Base-by-base conservation (phyloP, 2,329 filamentous ascomycete genomes). In the Fusarium bulbicola region DNA sequence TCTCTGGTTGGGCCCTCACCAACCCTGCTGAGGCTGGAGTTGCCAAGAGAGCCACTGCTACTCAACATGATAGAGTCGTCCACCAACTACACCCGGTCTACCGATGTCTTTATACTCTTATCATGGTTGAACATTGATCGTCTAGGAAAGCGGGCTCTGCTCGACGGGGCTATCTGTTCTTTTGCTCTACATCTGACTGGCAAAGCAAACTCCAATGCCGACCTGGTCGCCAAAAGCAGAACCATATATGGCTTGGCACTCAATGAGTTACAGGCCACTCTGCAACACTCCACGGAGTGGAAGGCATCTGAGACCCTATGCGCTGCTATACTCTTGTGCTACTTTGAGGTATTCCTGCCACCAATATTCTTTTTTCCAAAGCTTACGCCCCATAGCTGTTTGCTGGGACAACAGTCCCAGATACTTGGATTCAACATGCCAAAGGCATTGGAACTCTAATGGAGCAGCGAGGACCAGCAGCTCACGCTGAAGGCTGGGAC, bases 221-320 rank as follows among this genome's bases (percentile, higher is more conserved):
- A 54, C n/a, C 64, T 82, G 21, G 47, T 84, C n/a, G 75, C 76
- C 26, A 76, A 78, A 59, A 84, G 83, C 62, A 78, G 82, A 24
- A 75, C 77, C 21, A 71, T 84, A n/a, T 85, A 85, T 63, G 82
- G 80, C 20, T 76, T 79, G 68, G 79, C 82, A 34, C 75, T 85
- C 43, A 68, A 54, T 15, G 78, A 78, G 32, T 75, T 85, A 50
- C 83, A 84, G 63, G 62, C 59, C 28, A 79, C 81, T 13, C 73
- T 85, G 47, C 76, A 79, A 60, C 83, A 85, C 68, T 76, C 80
- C 4, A 71, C 70, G 21, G 80, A 81, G 66, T 85, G 83, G 83
- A 81, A 77, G 66, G 75, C 80, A 20, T 76, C 81, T 3, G 83
- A 84, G 74, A 85, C 83, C n/a, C 73, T 84, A 32, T 84, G 81